These are phyloP conservation scores for Micractinium sp. DNA, from an alignment of 139 green algal species.

Conservation along the genomic window DNA sequence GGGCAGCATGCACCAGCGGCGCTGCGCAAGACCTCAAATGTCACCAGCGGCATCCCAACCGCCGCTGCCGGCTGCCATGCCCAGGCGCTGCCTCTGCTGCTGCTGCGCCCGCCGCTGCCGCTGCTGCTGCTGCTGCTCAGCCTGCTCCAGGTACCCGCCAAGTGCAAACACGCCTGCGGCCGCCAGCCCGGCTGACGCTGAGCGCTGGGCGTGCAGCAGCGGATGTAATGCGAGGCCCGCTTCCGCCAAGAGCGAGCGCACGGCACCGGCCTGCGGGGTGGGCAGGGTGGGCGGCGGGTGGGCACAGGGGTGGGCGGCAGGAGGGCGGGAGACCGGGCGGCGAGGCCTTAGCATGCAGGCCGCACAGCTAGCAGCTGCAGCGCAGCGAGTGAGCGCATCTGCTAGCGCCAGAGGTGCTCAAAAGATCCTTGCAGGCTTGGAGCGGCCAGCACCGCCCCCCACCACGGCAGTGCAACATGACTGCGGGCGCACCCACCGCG, in stretches of 20 bases:
- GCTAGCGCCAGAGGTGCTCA: neutral
- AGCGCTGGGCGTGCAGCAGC: constrained; percentile 7
- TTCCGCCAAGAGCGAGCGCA: constrained; percentile 1
- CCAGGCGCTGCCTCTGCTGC: neutral
- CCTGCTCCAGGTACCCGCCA: neutral
- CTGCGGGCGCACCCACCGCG: neutral
- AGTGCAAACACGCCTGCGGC: constrained; percentile 17
- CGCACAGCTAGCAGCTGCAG: neutral
- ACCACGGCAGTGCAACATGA: neutral
- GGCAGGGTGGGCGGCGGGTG: neutral
- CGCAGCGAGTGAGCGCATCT: neutral
- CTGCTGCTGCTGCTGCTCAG: neutral
- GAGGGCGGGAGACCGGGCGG: neutral
- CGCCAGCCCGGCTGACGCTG: neutral
- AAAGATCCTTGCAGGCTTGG: no score
- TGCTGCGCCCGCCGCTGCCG: neutral
- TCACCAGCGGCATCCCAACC: constrained; percentile 41
- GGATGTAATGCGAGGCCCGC: neutral
- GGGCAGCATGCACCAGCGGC: no score
- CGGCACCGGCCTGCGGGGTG: constrained; percentile 1
- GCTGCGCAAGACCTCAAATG: no score
- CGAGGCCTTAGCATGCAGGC: neutral
- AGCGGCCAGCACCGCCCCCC: neutral
- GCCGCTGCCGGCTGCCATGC: no score
- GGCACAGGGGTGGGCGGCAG: neutral